Evolutionary conservation across 2,329 filamentous ascomycete genomes (phyloP).

Genomic region (Fusarium pseudograminearum): DNA sequence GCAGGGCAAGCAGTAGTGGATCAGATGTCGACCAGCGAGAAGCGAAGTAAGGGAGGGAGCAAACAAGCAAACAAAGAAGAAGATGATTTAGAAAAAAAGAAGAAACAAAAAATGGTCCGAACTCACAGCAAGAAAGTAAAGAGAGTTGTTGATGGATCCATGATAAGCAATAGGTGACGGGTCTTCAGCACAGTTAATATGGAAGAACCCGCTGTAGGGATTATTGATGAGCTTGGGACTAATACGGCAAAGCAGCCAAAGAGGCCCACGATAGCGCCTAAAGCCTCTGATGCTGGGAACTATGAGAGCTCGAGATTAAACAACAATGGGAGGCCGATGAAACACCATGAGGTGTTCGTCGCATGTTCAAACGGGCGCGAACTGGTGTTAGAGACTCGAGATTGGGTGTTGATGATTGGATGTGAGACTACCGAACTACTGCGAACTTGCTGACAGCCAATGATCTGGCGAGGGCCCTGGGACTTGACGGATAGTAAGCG

Average conservation of each 20-base stretch:
- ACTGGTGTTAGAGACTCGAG: constrained; percentile 23
- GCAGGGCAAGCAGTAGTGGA: constrained; percentile 8
- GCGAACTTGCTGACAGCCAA: constrained; percentile 39
- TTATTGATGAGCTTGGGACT: constrained; percentile 25
- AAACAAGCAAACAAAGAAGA: constrained; percentile 29
- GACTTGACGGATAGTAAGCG: constrained; percentile 41
- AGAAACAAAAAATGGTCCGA: constrained; percentile 45
- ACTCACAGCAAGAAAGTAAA: constrained; percentile 78
- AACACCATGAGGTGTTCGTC: constrained; percentile 42
- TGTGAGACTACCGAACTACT: constrained; percentile 37
- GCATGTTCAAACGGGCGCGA: constrained; percentile 45
- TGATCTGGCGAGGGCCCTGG: constrained; percentile 19
- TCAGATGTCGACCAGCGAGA: constrained; percentile 42
- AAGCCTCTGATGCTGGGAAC: constrained; percentile 22
- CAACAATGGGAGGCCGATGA: constrained; percentile 44
- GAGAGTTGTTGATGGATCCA: constrained; percentile 74
- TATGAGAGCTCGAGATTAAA: constrained; percentile 27
- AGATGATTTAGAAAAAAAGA: constrained; percentile 25
- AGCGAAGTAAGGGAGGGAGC: constrained; percentile 31
- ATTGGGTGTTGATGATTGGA: constrained; percentile 35
- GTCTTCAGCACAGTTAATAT: constrained; percentile 43
- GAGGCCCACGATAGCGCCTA: constrained; percentile 46
- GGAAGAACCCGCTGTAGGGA: constrained; percentile 37
- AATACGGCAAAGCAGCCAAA: constrained; percentile 32
- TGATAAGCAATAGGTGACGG: constrained; percentile 47